Percentiles rank a stretch among this genome's conserved stretches.
These are phyloP conservation scores for Pichia membranifaciens DNA, from an alignment of 805 yeast species.

Conservation along the genomic window DNA sequence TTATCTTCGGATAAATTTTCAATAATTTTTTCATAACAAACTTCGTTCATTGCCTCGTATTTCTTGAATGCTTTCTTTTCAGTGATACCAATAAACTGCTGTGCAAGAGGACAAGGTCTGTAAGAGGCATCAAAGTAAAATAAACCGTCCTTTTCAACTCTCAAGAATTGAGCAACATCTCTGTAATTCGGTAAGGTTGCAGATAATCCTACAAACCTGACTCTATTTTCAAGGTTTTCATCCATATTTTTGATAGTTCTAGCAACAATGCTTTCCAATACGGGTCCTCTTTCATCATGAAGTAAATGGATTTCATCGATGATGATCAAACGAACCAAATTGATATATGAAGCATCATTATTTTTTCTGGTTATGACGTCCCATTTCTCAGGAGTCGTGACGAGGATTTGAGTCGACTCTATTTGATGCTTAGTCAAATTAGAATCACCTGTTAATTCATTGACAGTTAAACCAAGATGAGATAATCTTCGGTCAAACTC, in stretches of 20 bases:
- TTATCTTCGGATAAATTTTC: slow-evolving; percentile 59
- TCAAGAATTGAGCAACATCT: slow-evolving; percentile 79
- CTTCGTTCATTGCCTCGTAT: slow-evolving; percentile 79
- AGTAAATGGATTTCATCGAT: slow-evolving; percentile 90
- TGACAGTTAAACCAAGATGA: slow-evolving; percentile 63
- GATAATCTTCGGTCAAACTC: slow-evolving; percentile 69
- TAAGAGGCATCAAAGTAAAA: slow-evolving; percentile 79
- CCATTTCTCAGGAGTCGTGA: slow-evolving; percentile 97
- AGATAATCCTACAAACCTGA: slow-evolving; percentile 78
- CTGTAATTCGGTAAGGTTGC: slow-evolving; percentile 87
- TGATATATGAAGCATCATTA: slow-evolving; percentile 57
- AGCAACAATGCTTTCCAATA: slow-evolving; percentile 79
- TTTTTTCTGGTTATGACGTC: slow-evolving; percentile 87
- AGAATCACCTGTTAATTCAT: slow-evolving; percentile 88
- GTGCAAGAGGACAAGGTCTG: slow-evolving; percentile 90
- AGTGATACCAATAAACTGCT: slow-evolving; percentile 81
- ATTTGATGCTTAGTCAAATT: slow-evolving; percentile 71
- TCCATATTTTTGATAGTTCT: slow-evolving; percentile 52
- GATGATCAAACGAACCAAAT: slow-evolving; percentile 62
- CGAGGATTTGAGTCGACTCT: slow-evolving; percentile 70
- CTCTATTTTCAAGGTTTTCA: slow-evolving; percentile 36
- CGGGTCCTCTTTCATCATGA: slow-evolving; percentile 95
- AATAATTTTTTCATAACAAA: slow-evolving; percentile 73
- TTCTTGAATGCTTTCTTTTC: slow-evolving; percentile 76
- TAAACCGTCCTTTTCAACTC: slow-evolving; percentile 59